These are phyloP conservation scores for Nitzschia palea DNA, from an alignment of 108 stramenopile species.

Conservation along the genomic window DNA sequence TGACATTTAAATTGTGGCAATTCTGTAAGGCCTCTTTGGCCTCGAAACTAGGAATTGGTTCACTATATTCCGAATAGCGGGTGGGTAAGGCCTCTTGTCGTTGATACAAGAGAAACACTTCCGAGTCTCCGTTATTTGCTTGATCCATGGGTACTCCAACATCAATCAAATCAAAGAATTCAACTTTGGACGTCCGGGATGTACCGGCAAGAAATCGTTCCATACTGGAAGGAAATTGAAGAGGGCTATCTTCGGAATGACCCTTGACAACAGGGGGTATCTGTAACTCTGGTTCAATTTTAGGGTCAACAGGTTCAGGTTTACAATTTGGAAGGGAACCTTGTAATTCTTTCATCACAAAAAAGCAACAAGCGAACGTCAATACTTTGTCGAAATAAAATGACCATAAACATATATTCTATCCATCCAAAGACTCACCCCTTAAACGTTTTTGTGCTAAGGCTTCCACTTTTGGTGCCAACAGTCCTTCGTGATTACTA, in stretches of 20 bases:
- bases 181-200: slow-evolving; percentile 40
- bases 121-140: slow-evolving; percentile 39
- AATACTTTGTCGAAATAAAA: background rate
- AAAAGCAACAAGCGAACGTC: background rate
- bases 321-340: background rate
- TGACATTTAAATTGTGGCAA: slow-evolving; percentile 69
- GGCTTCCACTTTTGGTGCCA: slow-evolving; percentile 16
- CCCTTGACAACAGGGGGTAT: background rate
- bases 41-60: background rate
- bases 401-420: too few relatives aligned
- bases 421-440: too few relatives aligned
- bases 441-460: slow-evolving; percentile 23
- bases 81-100: slow-evolving; percentile 40
- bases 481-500: background rate
- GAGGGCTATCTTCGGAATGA: background rate
- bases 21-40: slow-evolving; percentile 56
- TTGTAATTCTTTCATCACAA: slow-evolving; percentile 6
- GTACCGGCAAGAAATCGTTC: slow-evolving; percentile 44
- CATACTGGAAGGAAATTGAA: slow-evolving; percentile 43
- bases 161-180: slow-evolving; percentile 61
- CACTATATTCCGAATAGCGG: slow-evolving; percentile 6
- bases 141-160: slow-evolving; percentile 62
- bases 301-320: background rate
- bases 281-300: background rate
- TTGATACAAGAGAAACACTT: slow-evolving; percentile 70